Evolutionary conservation across 768 basidiomycete genomes (phyloP).

Genomic region (Psilocybe cubensis): DNA sequence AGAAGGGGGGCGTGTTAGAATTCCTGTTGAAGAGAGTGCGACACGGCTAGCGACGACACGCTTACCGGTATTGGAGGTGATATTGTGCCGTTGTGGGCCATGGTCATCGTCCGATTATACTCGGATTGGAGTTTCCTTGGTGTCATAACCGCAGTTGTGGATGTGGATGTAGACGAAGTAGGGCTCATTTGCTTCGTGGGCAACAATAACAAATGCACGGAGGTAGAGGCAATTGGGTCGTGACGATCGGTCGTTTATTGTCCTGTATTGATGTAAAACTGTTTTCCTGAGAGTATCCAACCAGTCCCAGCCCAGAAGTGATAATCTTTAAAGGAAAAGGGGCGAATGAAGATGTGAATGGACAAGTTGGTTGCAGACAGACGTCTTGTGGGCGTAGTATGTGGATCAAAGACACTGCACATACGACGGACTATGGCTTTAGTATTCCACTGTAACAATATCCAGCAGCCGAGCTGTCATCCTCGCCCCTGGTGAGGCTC

Average conservation of each 20-base stretch:
- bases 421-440: not conserved
- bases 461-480: not conserved
- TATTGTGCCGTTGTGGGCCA: not conserved
- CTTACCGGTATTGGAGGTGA: not conserved
- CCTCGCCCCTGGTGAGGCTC: not conserved
- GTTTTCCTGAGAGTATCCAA: conserved; percentile 15
- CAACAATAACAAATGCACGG: not conserved
- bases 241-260: not conserved
- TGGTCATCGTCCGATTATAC: not conserved
- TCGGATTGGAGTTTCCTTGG: no score
- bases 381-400: not conserved
- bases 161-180: no score
- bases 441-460: conserved; percentile 12
- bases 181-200: no score
- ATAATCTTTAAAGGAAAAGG: conserved; percentile 3
- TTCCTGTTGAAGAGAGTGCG: no score
- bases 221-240: not conserved
- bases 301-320: conserved; percentile 22
- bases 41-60: not conserved
- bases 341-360: not conserved
- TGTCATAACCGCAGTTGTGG: no score
- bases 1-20: not conserved
- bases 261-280: conserved; percentile 8
- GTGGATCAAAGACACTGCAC: not conserved
- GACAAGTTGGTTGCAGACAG: no score